Evolutionary conservation across 441 rosid genomes (phyloP).

Genomic region (Erodium moschatum): DNA sequence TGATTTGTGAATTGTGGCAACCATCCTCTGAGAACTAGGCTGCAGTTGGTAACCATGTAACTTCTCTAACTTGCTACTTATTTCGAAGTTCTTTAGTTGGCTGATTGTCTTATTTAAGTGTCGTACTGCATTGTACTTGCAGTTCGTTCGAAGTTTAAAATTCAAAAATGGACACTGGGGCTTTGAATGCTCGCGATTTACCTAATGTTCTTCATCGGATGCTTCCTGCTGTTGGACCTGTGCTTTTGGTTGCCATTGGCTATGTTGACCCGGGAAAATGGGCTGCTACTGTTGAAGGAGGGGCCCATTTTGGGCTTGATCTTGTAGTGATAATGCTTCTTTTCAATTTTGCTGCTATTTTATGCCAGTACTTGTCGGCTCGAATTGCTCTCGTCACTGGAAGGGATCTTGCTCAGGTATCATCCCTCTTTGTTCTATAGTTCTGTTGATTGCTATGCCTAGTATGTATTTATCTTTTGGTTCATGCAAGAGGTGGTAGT

Average conservation of each 20-base stretch:
- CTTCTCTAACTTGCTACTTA: constrained; percentile 22
- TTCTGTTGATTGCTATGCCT: no score
- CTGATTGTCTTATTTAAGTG: constrained; percentile 22
- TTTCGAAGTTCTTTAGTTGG: constrained; percentile 22
- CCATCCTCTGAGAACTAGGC: constrained; percentile 15
- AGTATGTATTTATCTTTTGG: background rate
- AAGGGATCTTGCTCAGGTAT: constrained; percentile 84
- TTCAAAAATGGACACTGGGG: constrained; percentile 11
- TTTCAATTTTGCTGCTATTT: constrained; percentile 72
- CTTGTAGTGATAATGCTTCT: constrained; percentile 52
- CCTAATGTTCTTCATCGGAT: constrained; percentile 44
- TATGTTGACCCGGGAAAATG: no score
- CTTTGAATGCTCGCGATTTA: constrained; percentile 10
- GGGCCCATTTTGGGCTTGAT: constrained; percentile 81
- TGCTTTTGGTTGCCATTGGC: no score
- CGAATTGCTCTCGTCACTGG: constrained; percentile 67
- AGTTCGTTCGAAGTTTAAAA: constrained; percentile 22
- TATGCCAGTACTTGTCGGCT: constrained; percentile 81
- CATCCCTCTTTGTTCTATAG: background rate
- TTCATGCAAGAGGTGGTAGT: no score
- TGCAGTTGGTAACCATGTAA: constrained; percentile 27
- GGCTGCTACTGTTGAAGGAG: constrained; percentile 65
- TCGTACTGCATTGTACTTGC: constrained; percentile 11
- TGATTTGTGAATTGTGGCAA: constrained; percentile 20
- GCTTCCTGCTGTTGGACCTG: no score